Evolutionary conservation across 768 basidiomycete genomes (phyloP).

Genomic region (Tricholoma hemisulphureum): DNA sequence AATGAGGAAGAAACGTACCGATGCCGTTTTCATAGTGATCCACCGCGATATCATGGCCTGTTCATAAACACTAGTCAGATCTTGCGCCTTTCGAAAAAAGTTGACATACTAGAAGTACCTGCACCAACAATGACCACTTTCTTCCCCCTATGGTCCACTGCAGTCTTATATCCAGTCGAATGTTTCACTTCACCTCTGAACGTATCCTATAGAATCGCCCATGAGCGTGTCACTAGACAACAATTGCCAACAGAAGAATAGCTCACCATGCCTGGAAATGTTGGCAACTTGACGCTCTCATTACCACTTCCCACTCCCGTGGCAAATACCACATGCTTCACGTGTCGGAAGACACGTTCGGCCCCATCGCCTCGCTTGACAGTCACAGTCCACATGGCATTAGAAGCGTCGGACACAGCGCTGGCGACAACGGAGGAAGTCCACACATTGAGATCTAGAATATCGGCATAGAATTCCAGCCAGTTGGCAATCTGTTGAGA

Average conservation of each 20-base stretch:
- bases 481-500: constrained; percentile 54
- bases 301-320: constrained; percentile 51
- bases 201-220: constrained; percentile 35
- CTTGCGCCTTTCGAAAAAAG: constrained; percentile 1
- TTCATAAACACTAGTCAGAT: background rate
- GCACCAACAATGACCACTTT: constrained; percentile 68
- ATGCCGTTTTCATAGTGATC: constrained; percentile 48
- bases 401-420: constrained; percentile 32
- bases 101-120: constrained; percentile 51
- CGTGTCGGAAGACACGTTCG: constrained; percentile 36
- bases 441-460: constrained; percentile 66
- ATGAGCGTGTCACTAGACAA: background rate
- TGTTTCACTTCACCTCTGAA: constrained; percentile 60
- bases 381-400: constrained; percentile 41
- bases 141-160: constrained; percentile 53
- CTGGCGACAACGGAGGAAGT: constrained; percentile 41
- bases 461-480: constrained; percentile 62
- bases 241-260: background rate
- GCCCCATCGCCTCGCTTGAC: constrained; percentile 35
- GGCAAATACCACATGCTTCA: constrained; percentile 51
- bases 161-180: constrained; percentile 49
- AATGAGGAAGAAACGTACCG: constrained; percentile 16
- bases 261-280: constrained; percentile 44
- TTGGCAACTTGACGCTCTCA: constrained; percentile 38
- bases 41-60: constrained; percentile 45